Evolutionary conservation across 2,329 filamentous ascomycete species (phyloP), one percentile per base, ranked within the genome.

Genomic region (Beauveria medogensis): DNA sequence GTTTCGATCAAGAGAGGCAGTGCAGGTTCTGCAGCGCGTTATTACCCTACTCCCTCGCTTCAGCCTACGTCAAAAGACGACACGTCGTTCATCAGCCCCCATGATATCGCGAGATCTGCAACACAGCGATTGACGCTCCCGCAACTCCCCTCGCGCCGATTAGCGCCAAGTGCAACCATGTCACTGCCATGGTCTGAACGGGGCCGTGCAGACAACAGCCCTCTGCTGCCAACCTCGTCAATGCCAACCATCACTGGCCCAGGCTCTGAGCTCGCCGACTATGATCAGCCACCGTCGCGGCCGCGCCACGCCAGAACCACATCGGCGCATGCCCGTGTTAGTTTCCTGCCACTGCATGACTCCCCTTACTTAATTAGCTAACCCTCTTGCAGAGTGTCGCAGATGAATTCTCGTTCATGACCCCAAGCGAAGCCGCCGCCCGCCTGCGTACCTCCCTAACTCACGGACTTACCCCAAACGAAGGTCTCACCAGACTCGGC

Each of bases 361-460:
- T 14, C 7, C 46, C 14, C 30, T 4, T 24, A 2, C 28, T 55
- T 20, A 14, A 9, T 52, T 20, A n/a, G 14, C 61, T 47, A 51
- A 59, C 20, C 37, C 10, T 14, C 9, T 40, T 1, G 24, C 66
- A 84, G 81, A 78, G 73, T 57, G 72, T 82, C 50, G 84, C 85
- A 61, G 83, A 87, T 62, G 79, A 85, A 59, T 88, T 78, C 69
- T 81, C 85, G 30, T 78, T 84, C 69, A 82, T 97, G 71, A 88
- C 86, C n/a, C 82, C 88, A 22, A 81, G 87, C 70, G 89, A 96
- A 74, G 88, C 90, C 12, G 92, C 91, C 50, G 80, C 86, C 59
- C 86, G 85, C 65, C 79, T 97, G 59, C 82, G 87, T 65, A 95
- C 93, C 4, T 97, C 92, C n/a, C 78, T 96, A 28, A 85, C 82